Conservation (phyloP, 2,329 filamentous ascomycete species). For the Fusarium secorum region DNA sequence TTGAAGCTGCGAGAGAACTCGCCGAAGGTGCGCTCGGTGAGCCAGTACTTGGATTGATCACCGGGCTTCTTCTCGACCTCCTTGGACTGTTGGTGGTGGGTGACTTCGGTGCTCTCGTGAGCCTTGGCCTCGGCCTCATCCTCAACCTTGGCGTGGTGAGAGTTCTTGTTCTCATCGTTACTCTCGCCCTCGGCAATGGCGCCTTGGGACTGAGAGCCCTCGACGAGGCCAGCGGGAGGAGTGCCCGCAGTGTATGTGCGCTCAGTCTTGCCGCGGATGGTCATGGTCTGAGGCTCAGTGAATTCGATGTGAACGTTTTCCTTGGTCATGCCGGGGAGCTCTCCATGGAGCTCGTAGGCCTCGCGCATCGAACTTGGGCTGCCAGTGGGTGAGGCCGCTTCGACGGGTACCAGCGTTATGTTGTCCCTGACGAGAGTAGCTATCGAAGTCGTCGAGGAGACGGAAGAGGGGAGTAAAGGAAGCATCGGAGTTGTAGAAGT, state of each 20-base stretch:
- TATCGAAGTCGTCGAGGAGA: slow-evolving; percentile 70
- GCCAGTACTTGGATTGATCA: slow-evolving; percentile 72
- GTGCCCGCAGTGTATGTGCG: slow-evolving; percentile 66
- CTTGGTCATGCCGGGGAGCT: slow-evolving; percentile 78
- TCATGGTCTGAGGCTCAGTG: slow-evolving; percentile 76
- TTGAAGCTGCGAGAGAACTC: slow-evolving; percentile 73
- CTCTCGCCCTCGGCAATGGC: slow-evolving; percentile 55
- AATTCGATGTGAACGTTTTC: slow-evolving; percentile 81
- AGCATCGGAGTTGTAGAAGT: slow-evolving; percentile 57
- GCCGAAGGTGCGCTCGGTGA: slow-evolving; percentile 70
- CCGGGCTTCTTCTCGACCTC: slow-evolving; percentile 45
- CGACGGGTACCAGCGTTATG: slow-evolving; percentile 34
- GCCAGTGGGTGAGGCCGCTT: slow-evolving; percentile 63
- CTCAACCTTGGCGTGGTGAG: slow-evolving; percentile 70
- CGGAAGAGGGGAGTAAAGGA: slow-evolving; percentile 69
- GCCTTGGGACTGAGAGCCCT: slow-evolving; percentile 49
- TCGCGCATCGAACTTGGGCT: slow-evolving; percentile 79
- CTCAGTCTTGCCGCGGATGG: slow-evolving; percentile 74
- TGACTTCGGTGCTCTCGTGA: slow-evolving; percentile 35
- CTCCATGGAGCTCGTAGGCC: slow-evolving; percentile 79
- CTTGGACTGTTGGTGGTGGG: slow-evolving; percentile 37
- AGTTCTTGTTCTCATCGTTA: slow-evolving; percentile 49
- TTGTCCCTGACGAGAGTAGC: slow-evolving; percentile 56
- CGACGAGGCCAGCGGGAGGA: slow-evolving; percentile 57
- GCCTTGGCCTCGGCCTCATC: slow-evolving; percentile 55